phyloP scores from a whole-genome alignment of 768 basidiomycete species.

The Podaxis sp. region DNA sequence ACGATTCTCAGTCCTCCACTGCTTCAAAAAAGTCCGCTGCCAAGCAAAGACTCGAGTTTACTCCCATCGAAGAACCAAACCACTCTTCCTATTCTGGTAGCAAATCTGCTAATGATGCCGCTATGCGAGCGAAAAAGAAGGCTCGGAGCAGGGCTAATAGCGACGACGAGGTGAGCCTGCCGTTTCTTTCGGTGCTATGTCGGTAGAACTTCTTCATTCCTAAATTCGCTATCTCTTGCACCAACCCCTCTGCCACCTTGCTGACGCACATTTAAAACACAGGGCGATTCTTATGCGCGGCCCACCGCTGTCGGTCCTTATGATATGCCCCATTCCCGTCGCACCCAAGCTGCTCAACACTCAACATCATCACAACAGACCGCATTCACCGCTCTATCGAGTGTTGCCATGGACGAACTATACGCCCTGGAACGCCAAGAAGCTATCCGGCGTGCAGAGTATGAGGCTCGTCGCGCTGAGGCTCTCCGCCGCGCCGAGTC shows the following conservation, averaged over 20 bases:
- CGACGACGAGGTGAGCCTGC: conserved; percentile 71
- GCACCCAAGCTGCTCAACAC: conserved; percentile 16
- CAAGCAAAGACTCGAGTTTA: conserved; percentile 14
- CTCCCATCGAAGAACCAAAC: conserved; percentile 14
- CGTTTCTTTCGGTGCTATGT: conserved; percentile 5
- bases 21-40: conserved; percentile 18
- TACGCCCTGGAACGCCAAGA: conserved; percentile 86
- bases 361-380: conserved; percentile 27
- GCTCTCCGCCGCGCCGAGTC: conserved; percentile 67
- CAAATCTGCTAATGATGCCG: conserved; percentile 10
- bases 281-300: conserved; percentile 57
- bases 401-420: conserved; percentile 83
- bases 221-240: conserved; percentile 8
- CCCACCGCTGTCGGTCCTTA: conserved; percentile 48
- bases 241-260: not conserved
- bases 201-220: conserved; percentile 8
- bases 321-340: conserved; percentile 35
- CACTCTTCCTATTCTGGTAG: not conserved
- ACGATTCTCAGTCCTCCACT: conserved; percentile 33
- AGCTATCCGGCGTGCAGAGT: conserved; percentile 80
- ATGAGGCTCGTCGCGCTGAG: conserved; percentile 73
- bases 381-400: conserved; percentile 67
- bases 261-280: conserved; percentile 4
- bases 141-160: conserved; percentile 74
- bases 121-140: conserved; percentile 62